Evolutionary conservation across 306 rosid species (phyloP).

Genomic region (Medicago truncatula): DNA sequence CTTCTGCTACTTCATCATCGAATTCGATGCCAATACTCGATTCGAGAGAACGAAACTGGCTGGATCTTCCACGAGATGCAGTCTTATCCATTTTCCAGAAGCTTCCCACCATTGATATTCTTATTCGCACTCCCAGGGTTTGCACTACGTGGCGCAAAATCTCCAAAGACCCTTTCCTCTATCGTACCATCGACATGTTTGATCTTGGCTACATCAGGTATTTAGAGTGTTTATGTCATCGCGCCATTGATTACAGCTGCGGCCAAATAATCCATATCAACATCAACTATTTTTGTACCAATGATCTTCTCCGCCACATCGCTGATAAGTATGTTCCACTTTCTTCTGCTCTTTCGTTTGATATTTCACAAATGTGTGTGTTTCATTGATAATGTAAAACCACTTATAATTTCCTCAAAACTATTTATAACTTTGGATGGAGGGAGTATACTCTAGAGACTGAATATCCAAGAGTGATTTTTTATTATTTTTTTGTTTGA

Average conservation of each 20-base stretch:
- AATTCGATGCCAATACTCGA: not conserved
- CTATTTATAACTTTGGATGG: too few relatives aligned
- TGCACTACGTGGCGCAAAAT: conserved; percentile 66
- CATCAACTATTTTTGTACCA: conserved; percentile 50
- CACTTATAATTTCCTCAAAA: too few relatives aligned
- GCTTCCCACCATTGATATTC: conserved; percentile 51
- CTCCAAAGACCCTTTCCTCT: conserved; percentile 60
- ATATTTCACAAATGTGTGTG: not conserved
- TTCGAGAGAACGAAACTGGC: conserved; percentile 46
- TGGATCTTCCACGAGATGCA: conserved; percentile 63
- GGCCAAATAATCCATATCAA: conserved; percentile 53
- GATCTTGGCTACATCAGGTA: not conserved
- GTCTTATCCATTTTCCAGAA: conserved; percentile 49
- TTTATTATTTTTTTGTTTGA: too few relatives aligned
- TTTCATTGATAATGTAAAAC: too few relatives aligned
- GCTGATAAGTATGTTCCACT: conserved; percentile 49
- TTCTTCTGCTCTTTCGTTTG: not conserved
- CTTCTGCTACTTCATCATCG: not conserved
- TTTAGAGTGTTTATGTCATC: conserved; percentile 51
- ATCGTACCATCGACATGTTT: conserved; percentile 61
- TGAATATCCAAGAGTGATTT: too few relatives aligned
- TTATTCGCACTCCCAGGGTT: conserved; percentile 49
- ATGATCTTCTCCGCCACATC: conserved; percentile 56
- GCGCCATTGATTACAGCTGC: conserved; percentile 57
- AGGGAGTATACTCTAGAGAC: too few relatives aligned